These are phyloP conservation scores for Xylaria venustula DNA, from an alignment of 495 filamentous ascomycete species.

Conservation along the genomic window DNA sequence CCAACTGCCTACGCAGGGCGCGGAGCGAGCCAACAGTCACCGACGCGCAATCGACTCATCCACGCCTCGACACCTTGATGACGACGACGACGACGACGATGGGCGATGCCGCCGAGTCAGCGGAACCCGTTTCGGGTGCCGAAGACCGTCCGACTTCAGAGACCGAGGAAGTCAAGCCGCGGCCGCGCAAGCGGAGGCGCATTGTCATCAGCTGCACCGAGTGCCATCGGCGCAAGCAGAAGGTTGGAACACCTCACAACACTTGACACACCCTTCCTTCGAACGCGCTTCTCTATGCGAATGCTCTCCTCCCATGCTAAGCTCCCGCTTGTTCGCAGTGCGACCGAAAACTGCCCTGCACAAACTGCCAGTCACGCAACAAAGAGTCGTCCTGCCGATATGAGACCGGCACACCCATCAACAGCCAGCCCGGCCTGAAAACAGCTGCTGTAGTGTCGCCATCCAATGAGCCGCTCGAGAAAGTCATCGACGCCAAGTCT, in stretches of 20 bases:
- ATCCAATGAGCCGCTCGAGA: constrained; percentile 8
- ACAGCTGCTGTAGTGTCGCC: neutral
- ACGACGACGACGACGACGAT: constrained; percentile 16
- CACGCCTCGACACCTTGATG: neutral
- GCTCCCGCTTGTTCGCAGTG: constrained; percentile 39
- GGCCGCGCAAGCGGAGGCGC: constrained; percentile 55
- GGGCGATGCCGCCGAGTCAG: constrained; percentile 20
- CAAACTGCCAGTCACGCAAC: constrained; percentile 57
- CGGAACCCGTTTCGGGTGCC: constrained; percentile 20
- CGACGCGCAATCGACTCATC: too few relatives aligned
- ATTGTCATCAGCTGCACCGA: constrained; percentile 62
- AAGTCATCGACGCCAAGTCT: constrained; percentile 21
- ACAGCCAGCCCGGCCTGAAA: constrained; percentile 37
- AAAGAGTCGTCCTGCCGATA: constrained; percentile 50
- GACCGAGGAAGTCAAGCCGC: constrained; percentile 22
- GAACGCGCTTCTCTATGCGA: neutral
- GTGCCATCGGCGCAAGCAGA: constrained; percentile 64
- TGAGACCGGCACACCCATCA: constrained; percentile 48
- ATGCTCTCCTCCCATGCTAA: constrained; percentile 11
- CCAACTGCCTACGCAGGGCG: neutral
- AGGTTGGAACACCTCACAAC: constrained; percentile 37
- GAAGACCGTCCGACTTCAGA: constrained; percentile 17
- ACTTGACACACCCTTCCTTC: neutral
- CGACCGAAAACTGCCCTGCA: constrained; percentile 60
- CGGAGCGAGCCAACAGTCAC: too few relatives aligned